Conservation (phyloP, 1,284 basidiomycete genomes). For the Golubevia pallescens region DNA sequence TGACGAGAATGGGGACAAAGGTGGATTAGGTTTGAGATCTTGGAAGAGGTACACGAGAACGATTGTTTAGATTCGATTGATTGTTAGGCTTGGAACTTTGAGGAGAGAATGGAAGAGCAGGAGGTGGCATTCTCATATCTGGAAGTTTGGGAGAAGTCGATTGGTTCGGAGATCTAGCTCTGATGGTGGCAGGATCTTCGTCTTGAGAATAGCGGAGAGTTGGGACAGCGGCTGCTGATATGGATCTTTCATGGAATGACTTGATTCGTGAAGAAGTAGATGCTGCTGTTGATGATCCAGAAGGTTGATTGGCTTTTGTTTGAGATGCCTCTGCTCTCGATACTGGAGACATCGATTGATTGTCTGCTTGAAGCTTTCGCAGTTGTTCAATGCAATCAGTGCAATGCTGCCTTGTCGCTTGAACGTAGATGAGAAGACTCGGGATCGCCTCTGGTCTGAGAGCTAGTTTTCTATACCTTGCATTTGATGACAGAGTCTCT, state of each 20-base stretch:
- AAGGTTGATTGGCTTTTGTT: background rate
- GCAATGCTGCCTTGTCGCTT: constrained; percentile 33
- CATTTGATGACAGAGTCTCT: background rate
- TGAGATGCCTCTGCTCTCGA: background rate
- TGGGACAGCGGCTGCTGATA: background rate
- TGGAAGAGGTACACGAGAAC: too few relatives aligned
- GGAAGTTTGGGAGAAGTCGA: background rate
- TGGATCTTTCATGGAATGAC: background rate
- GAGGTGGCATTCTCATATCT: background rate
- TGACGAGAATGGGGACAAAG: too few relatives aligned
- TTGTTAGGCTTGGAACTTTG: too few relatives aligned
- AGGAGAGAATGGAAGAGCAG: background rate
- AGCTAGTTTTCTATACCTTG: constrained; percentile 24
- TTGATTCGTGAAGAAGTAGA: background rate
- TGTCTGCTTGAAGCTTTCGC: background rate
- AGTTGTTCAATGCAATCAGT: background rate
- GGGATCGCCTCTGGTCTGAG: constrained; percentile 41
- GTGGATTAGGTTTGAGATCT: too few relatives aligned
- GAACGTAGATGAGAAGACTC: constrained; percentile 34
- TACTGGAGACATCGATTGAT: background rate
- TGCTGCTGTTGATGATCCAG: background rate
- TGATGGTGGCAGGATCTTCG: background rate
- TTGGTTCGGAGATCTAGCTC: background rate
- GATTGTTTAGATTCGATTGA: too few relatives aligned
- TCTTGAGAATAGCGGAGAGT: background rate